Evolutionary conservation across 345 rosid genomes (phyloP).

Genomic region (Salix dunnii): DNA sequence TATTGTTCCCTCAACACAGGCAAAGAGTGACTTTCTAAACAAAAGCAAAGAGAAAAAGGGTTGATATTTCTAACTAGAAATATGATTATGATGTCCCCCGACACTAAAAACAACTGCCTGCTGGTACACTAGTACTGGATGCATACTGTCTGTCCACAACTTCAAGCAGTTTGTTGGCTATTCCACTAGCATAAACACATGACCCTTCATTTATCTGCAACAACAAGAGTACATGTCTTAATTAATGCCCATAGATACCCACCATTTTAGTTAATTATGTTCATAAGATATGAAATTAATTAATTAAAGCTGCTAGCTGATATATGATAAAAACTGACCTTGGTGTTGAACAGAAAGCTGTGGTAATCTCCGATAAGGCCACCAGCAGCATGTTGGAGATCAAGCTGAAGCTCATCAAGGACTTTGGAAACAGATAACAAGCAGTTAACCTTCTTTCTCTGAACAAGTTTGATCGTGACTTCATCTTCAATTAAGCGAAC

Average conservation of each 20-base stretch:
- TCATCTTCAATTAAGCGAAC: conserved; percentile 81
- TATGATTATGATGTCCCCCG: background rate
- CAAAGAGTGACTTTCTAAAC: background rate
- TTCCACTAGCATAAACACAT: conserved; percentile 26
- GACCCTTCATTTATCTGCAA: conserved; percentile 33
- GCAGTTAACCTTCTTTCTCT: conserved; percentile 74
- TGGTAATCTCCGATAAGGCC: conserved; percentile 80
- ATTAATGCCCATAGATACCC: background rate
- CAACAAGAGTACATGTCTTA: background rate
- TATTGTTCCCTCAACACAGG: background rate
- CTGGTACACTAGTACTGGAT: background rate
- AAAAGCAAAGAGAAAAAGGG: background rate
- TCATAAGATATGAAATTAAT: background rate
- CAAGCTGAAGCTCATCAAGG: conserved; percentile 74
- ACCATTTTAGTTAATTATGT: too few species aligned
- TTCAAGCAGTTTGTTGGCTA: conserved; percentile 31
- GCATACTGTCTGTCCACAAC: conserved; percentile 29
- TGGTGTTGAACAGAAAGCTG: conserved; percentile 76
- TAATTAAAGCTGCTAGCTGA: background rate
- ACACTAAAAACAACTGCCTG: background rate
- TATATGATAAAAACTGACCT: conserved; percentile 38
- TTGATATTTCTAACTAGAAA: background rate
- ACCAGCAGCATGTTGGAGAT: conserved; percentile 82
- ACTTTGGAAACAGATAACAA: conserved; percentile 68
- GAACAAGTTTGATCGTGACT: conserved; percentile 79